A percentile compares a stretch with the other conserved stretches of the same genome.
Evolutionary conservation across 2,329 filamentous ascomycete species (phyloP).

Genomic region (Botrytis paeoniae): DNA sequence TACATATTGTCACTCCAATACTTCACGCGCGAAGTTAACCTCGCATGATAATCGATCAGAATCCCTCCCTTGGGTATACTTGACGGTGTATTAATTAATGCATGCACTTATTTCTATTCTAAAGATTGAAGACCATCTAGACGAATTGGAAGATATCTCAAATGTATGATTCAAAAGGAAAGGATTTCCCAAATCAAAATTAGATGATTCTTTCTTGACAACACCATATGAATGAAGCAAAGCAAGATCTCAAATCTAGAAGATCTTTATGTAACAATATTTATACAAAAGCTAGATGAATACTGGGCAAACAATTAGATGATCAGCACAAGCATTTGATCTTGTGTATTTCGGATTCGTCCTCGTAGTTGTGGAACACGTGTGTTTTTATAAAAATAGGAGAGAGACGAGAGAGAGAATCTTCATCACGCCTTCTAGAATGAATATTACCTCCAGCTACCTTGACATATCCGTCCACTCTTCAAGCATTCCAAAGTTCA

Average conservation of each 20-base stretch:
- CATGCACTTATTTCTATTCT: neutral
- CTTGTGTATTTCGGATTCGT: neutral
- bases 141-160: neutral
- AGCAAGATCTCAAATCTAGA: neutral
- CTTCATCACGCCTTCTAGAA: neutral
- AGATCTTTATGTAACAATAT: neutral
- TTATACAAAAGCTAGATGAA: neutral
- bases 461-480: neutral
- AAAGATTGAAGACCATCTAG: neutral
- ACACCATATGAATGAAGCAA: neutral
- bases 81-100: neutral
- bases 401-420: neutral
- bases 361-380: neutral
- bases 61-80: neutral
- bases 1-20: neutral
- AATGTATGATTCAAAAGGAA: neutral
- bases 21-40: neutral
- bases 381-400: neutral
- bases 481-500: neutral
- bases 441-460: neutral
- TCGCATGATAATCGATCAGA: neutral
- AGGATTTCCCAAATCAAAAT: neutral
- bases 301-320: neutral
- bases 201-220: neutral
- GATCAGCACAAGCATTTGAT: constrained; percentile 2